These are phyloP conservation scores for Bipolaris zeicola DNA, from an alignment of 2,329 filamentous ascomycete genomes.

Conservation along the genomic window DNA sequence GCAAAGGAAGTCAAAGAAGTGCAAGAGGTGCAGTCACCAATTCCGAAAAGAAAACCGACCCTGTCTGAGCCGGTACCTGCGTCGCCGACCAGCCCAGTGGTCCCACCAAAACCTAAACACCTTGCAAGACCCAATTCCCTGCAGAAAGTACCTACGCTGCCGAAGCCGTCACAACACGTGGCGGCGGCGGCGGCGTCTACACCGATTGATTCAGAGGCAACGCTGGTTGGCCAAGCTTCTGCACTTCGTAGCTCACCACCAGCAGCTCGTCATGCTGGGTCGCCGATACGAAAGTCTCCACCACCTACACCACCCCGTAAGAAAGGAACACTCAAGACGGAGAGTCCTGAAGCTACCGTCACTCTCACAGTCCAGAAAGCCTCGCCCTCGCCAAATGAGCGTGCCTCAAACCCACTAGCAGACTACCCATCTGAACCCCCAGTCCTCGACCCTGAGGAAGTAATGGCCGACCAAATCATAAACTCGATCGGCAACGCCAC, in stretches of 20 bases:
- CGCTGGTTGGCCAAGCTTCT: constrained; percentile 31
- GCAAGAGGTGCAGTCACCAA: constrained; percentile 25
- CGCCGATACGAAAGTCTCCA: constrained; percentile 2
- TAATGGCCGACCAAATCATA: constrained; percentile 49
- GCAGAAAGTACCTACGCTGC: constrained; percentile 22
- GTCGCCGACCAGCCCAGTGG: constrained; percentile 18
- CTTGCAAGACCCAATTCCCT: constrained; percentile 24
- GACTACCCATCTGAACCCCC: constrained; percentile 25
- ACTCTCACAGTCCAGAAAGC: constrained; percentile 1
- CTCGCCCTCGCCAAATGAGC: constrained; percentile 15
- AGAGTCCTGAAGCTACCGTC: constrained; percentile 5
- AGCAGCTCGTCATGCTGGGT: constrained; percentile 4
- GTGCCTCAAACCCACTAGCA: constrained; percentile 13
- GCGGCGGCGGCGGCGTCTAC: constrained; percentile 13
- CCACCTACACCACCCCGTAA: constrained; percentile 18
- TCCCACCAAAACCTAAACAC: constrained; percentile 18
- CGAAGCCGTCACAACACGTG: constrained; percentile 11
- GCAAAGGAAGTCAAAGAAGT: constrained; percentile 4
- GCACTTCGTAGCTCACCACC: constrained; percentile 17
- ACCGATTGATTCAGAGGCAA: constrained; percentile 37
- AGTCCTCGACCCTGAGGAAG: constrained; percentile 35
- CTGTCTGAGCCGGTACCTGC: constrained; percentile 20
- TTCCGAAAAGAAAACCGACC: constrained; percentile 25
- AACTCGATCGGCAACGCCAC: constrained; percentile 47
- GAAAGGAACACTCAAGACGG: constrained; percentile 7